Evolutionary conservation across 805 yeast species (phyloP), one percentile per base, ranked within the genome.

Genomic region (Wickerhamiella brachini): DNA sequence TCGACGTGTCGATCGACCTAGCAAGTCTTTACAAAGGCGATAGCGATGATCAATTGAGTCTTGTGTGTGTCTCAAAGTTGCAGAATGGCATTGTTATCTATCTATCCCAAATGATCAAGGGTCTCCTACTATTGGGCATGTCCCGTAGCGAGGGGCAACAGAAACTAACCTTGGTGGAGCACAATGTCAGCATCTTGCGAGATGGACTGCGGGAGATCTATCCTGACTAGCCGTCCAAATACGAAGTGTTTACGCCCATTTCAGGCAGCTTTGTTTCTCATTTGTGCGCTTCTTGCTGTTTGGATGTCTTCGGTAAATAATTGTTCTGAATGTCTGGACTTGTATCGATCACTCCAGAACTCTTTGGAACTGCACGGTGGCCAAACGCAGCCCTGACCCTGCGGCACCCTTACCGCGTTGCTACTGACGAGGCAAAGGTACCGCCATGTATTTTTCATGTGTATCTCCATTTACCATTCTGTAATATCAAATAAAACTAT

Each of bases 1-100:
- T 93, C 45, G 97, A 93, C 65, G 93, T 90, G 15, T 82, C 95
- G 2, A 82, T 88, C 23, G 97, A 93, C 62, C 69, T 93, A 56
- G 89, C 86, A 59, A 54, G 54, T 12, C 61, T 71, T 24, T 71
- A 71, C 56, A 55, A 59, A 13, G 43, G 51, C 12, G 24, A 15
- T 34, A 47, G 49, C n/a, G 53, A 48, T 2, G 44, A 46, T 5
- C 37, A 39, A 22, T 48, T 53, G 55, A 51, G 47, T 45, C 38
- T 31, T 29, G 24, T 15, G 21, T 22, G 26, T 34, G 17, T 26
- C 5, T 83, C 95, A 18, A 78, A 75, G 53, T 72, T 93, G 49
- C 84, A 84, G 47, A 87, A 85, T 64, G 97, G 95, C 0, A 76
- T 85, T n/a, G 77, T 84, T 26, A 70, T 90, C 37, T 87, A 88